These are phyloP conservation scores for Penicillium sp. DNA, from an alignment of 2,329 filamentous ascomycete genomes.

Conservation along the genomic window DNA sequence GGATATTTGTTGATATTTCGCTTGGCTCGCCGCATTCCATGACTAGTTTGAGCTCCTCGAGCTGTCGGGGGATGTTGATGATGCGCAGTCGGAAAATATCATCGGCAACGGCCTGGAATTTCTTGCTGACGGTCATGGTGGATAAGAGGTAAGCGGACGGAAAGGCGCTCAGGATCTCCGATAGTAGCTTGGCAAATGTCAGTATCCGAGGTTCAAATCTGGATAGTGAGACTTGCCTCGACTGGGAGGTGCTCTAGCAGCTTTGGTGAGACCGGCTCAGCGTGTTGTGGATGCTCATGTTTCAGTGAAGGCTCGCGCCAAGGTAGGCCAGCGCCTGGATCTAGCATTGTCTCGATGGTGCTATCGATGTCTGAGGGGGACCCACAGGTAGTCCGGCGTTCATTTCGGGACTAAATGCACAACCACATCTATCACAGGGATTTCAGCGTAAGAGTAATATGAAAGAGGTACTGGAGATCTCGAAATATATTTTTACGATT, in stretches of 20 bases:
- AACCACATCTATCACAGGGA: too few relatives aligned
- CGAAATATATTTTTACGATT: too few relatives aligned
- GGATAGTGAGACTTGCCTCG: neutral
- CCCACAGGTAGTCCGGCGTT: too few relatives aligned
- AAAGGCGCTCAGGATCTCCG: neutral
- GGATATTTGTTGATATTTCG: neutral
- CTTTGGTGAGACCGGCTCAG: neutral
- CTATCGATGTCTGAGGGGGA: too few relatives aligned
- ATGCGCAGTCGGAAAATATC: neutral
- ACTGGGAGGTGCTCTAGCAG: neutral
- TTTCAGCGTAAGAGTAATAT: too few relatives aligned
- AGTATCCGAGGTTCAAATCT: neutral
- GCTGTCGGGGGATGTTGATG: neutral
- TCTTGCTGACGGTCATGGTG: constrained; percentile 1
- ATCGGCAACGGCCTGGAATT: neutral
- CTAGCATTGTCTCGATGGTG: too few relatives aligned
- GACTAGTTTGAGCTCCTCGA: neutral
- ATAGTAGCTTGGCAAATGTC: neutral
- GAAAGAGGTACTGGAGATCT: too few relatives aligned
- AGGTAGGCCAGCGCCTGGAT: neutral
- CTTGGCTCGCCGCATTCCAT: constrained; percentile 5
- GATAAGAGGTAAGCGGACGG: neutral
- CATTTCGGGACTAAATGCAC: too few relatives aligned
- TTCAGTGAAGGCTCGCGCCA: neutral
- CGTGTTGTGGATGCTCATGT: neutral